These are phyloP conservation scores for Alternaria tenuissima DNA, from an alignment of 2,329 filamentous ascomycete genomes.

Conservation along the genomic window DNA sequence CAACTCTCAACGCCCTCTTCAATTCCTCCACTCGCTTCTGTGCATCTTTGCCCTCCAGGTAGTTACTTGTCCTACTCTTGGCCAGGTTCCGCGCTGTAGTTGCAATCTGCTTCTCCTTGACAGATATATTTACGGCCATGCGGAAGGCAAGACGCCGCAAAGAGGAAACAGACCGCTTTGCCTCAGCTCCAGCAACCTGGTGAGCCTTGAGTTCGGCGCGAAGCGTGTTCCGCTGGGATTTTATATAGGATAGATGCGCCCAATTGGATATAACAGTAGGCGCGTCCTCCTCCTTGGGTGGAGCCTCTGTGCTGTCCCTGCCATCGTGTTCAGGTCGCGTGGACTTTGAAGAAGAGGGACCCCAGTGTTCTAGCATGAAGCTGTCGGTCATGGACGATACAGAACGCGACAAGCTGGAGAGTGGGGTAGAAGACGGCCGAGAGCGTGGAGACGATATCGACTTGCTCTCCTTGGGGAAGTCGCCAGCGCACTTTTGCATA, in stretches of 20 bases:
- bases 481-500: conserved; percentile 17
- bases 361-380: conserved; percentile 43
- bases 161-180: conserved; percentile 46
- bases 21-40: conserved; percentile 47
- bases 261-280: conserved; percentile 46
- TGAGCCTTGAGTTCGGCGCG: conserved; percentile 45
- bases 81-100: conserved; percentile 44
- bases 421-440: conserved; percentile 33
- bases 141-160: conserved; percentile 49
- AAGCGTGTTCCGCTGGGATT: conserved; percentile 46
- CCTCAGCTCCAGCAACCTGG: conserved; percentile 44
- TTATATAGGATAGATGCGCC: conserved; percentile 48
- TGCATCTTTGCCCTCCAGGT: conserved; percentile 41
- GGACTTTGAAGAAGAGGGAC: conserved; percentile 23
- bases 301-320: conserved; percentile 20
- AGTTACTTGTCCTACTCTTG: conserved; percentile 41
- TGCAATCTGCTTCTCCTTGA: conserved; percentile 51
- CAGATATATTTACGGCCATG: conserved; percentile 50
- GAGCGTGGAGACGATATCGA: conserved; percentile 25
- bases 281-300: conserved; percentile 30
- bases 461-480: conserved; percentile 27
- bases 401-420: conserved; percentile 37
- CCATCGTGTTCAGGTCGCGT: conserved; percentile 16
- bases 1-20: conserved; percentile 40
- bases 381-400: conserved; percentile 47